These are phyloP conservation scores for Pseudocercospora cruenta DNA, from an alignment of 2,329 filamentous ascomycete species.

Conservation along the genomic window DNA sequence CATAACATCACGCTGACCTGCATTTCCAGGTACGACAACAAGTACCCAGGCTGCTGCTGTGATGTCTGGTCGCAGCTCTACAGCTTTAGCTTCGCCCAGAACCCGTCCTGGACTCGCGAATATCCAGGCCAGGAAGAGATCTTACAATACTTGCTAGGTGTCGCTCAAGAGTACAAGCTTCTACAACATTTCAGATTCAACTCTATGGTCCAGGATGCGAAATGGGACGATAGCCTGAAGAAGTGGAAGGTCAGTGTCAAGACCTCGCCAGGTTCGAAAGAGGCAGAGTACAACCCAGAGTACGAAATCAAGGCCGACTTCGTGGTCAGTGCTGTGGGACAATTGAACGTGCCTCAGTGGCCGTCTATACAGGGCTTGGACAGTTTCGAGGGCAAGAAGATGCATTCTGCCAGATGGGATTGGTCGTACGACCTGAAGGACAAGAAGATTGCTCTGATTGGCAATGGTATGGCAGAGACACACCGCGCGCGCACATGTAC, in stretches of 20 bases:
- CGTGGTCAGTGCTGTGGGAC: constrained; percentile 61
- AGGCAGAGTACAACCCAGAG: constrained; percentile 55
- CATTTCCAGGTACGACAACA: constrained; percentile 50
- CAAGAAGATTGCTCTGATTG: constrained; percentile 63
- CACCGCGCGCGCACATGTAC: neutral
- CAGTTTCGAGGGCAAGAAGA: constrained; percentile 56
- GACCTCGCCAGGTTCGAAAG: constrained; percentile 55
- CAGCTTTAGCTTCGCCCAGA: constrained; percentile 64
- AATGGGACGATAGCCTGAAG: constrained; percentile 57
- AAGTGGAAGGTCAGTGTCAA: constrained; percentile 57
- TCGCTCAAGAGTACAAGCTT: constrained; percentile 59
- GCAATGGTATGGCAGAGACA: constrained; percentile 52
- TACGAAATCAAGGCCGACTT: constrained; percentile 62
- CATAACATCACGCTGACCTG: neutral
- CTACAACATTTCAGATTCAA: constrained; percentile 63
- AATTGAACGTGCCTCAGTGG: constrained; percentile 60
- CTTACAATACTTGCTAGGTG: constrained; percentile 56
- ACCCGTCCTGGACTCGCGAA: constrained; percentile 60
- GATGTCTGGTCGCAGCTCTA: constrained; percentile 59
- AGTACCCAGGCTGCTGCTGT: constrained; percentile 54
- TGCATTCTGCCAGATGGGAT: constrained; percentile 64
- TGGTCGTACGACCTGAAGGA: constrained; percentile 59
- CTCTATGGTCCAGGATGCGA: constrained; percentile 55
- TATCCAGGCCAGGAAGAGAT: constrained; percentile 66
- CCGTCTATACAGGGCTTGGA: constrained; percentile 55